Conservation (phyloP, 192 early-diverging fungal genomes). For the Umbelopsis isabellina region DNA sequence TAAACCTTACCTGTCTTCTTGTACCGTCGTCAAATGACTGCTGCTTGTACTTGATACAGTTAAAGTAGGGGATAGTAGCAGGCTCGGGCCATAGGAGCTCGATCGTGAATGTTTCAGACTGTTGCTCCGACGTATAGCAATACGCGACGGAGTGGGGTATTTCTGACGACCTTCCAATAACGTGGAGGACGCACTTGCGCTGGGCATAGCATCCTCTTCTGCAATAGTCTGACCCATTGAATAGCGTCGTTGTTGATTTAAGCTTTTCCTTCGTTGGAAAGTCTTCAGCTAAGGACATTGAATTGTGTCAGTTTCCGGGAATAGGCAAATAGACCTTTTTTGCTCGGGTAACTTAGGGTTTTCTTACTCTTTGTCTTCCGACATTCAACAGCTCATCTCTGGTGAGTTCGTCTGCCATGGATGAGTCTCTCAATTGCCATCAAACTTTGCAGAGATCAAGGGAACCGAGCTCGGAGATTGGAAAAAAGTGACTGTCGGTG, state of each 20-base stretch:
- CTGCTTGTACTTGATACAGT: constrained; percentile 6
- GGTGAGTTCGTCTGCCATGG: background rate
- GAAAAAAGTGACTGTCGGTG: background rate
- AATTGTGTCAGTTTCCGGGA: background rate
- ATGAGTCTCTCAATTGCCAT: background rate
- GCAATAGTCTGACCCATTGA: background rate
- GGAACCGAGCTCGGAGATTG: constrained; percentile 13
- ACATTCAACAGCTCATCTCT: constrained; percentile 17
- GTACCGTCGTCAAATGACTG: background rate
- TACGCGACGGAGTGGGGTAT: background rate
- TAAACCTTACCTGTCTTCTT: background rate
- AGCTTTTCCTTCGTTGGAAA: constrained; percentile 8
- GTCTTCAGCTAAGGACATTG: constrained; percentile 17
- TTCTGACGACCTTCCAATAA: background rate
- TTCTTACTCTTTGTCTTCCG: constrained; percentile 8
- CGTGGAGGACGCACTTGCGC: background rate
- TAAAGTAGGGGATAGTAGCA: constrained; percentile 5
- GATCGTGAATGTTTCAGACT: constrained; percentile 16
- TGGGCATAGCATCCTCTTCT: background rate
- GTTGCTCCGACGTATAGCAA: constrained; percentile 19
- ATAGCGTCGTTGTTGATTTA: constrained; percentile 7
- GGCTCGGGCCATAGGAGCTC: background rate
- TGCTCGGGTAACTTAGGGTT: background rate
- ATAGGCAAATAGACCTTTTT: background rate
- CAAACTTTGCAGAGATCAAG: background rate